Percentiles rank a stretch among this genome's conserved stretches.
Evolutionary conservation across 257 asterid genomes (phyloP).

Genomic region (Sherardia arvensis): DNA sequence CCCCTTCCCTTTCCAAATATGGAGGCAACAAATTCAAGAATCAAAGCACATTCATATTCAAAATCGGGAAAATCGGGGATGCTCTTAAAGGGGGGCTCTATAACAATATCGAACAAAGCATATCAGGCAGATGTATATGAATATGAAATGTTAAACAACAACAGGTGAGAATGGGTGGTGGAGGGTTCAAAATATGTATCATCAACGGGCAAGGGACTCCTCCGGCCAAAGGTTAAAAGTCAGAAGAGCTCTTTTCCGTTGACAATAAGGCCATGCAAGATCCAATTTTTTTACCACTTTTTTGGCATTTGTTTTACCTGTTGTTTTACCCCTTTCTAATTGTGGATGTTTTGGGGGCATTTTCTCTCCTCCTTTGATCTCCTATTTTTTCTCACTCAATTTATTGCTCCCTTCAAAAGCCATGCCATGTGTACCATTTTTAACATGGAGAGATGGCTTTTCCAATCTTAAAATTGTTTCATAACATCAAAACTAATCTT

Average conservation of each 20-base stretch:
- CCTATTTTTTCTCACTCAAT: conserved; percentile 7
- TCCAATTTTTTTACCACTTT: neutral
- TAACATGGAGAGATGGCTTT: too few relatives aligned
- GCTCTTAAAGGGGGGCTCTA: neutral
- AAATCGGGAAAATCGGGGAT: neutral
- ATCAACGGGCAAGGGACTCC: conserved; percentile 12
- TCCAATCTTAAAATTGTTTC: neutral
- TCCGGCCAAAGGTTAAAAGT: neutral
- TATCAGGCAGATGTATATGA: neutral
- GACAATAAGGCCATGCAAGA: conserved; percentile 10
- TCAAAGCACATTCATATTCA: conserved; percentile 4
- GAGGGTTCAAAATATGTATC: neutral
- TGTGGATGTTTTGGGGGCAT: neutral
- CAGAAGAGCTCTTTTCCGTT: conserved; percentile 7
- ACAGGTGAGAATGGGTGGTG: neutral
- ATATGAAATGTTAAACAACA: neutral
- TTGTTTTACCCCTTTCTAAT: neutral
- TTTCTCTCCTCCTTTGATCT: conserved; percentile 8
- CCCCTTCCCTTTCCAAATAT: neutral
- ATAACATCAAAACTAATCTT: too few relatives aligned
- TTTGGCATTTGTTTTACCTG: conserved; percentile 3
- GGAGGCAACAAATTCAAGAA: neutral
- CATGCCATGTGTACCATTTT: neutral
- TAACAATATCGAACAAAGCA: neutral
- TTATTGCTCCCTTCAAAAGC: neutral